Conservation (phyloP, 306 rosid species). For the Leucaena leucocephala region DNA sequence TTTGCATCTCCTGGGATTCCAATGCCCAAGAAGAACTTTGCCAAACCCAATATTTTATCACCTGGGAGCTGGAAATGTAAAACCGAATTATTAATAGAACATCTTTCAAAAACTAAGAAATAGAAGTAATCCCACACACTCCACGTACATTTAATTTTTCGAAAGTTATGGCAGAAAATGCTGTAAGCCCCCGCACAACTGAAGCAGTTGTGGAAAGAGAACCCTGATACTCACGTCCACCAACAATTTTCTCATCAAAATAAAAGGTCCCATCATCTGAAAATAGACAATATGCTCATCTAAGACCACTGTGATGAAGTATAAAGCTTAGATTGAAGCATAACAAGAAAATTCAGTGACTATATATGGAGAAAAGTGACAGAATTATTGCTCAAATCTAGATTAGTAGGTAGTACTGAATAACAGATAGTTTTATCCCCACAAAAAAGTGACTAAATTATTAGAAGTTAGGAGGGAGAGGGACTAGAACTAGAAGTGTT, state of each 20-base stretch:
- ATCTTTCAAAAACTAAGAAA: slow-evolving; percentile 16
- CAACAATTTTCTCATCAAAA: slow-evolving; percentile 84
- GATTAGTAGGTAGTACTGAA: background rate
- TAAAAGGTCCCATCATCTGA: slow-evolving; percentile 88
- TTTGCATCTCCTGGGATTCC: slow-evolving; percentile 94
- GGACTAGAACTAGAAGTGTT: slow-evolving; percentile 2
- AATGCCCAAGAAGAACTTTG: slow-evolving; percentile 86
- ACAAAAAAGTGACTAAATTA: background rate
- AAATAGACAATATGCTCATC: slow-evolving; percentile 30
- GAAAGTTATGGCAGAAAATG: slow-evolving; percentile 69
- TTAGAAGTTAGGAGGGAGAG: slow-evolving; percentile 6
- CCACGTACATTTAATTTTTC: slow-evolving; percentile 74
- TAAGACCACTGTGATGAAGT: slow-evolving; percentile 34
- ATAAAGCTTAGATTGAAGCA: slow-evolving; percentile 1
- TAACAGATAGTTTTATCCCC: background rate
- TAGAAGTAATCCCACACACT: slow-evolving; percentile 18
- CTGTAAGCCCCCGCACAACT: slow-evolving; percentile 83
- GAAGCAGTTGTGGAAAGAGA: slow-evolving; percentile 90
- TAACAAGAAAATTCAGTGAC: slow-evolving; percentile 19
- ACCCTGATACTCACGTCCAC: slow-evolving; percentile 66
- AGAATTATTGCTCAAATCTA: background rate
- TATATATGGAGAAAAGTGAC: background rate
- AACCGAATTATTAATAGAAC: slow-evolving; percentile 39
- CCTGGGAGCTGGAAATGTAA: slow-evolving; percentile 74
- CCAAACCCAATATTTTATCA: slow-evolving; percentile 82